Conservation (phyloP, 2,329 filamentous ascomycete genomes). For the Ophiocordyceps camponoti-floridani region DNA sequence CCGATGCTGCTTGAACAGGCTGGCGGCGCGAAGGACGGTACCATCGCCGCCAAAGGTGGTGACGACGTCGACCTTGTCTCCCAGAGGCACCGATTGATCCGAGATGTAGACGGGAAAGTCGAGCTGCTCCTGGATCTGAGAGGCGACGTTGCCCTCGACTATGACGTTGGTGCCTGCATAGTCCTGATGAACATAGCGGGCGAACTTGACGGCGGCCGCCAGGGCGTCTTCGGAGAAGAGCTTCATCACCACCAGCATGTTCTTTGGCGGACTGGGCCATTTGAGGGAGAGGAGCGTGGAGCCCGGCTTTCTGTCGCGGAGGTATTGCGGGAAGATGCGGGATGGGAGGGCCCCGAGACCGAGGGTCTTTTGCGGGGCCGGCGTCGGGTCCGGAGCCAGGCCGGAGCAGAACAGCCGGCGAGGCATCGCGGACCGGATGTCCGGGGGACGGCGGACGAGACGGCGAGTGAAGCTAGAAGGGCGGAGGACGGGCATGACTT, state of each 20-base stretch:
- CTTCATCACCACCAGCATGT: conserved; percentile 41
- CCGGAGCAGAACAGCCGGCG: background rate
- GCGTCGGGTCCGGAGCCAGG: conserved; percentile 1
- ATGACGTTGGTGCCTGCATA: conserved; percentile 72
- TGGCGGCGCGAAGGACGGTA: conserved; percentile 18
- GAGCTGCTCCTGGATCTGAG: conserved; percentile 50
- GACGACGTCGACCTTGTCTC: conserved; percentile 72
- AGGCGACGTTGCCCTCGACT: conserved; percentile 61
- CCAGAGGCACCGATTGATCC: conserved; percentile 34
- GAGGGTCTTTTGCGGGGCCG: conserved; percentile 5
- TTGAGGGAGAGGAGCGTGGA: conserved; percentile 37
- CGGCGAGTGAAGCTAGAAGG: background rate
- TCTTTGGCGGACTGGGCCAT: conserved; percentile 35
- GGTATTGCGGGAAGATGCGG: conserved; percentile 16
- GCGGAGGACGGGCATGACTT: background rate
- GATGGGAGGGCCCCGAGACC: conserved; percentile 16
- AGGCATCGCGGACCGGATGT: background rate
- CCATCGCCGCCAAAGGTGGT: conserved; percentile 77
- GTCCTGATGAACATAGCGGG: conserved; percentile 56
- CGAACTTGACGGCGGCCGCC: conserved; percentile 33
- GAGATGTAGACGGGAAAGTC: conserved; percentile 55
- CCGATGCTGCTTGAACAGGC: conserved; percentile 54
- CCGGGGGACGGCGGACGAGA: background rate
- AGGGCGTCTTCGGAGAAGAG: conserved; percentile 35
- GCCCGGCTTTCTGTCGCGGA: conserved; percentile 23